These are phyloP conservation scores for Stephania yunnanensis DNA, from an alignment of 164 flowering plant genomes.

Conservation along the genomic window DNA sequence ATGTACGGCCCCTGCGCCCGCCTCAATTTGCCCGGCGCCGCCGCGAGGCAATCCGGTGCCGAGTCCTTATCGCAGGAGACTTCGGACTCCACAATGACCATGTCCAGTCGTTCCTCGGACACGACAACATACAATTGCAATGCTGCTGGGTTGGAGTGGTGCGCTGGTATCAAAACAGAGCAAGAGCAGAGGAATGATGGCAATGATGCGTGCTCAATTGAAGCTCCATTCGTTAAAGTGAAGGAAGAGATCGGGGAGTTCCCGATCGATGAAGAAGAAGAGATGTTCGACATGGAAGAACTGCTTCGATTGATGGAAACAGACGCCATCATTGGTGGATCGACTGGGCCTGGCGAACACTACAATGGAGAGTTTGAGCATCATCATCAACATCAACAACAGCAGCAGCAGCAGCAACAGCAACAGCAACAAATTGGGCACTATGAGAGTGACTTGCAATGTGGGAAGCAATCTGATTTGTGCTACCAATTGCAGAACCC, in stretches of 20 bases:
- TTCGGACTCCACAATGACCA: conserved; percentile 10
- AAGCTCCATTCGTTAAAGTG: neutral
- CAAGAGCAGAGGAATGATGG: too few relatives aligned
- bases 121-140: too few relatives aligned
- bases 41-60: neutral
- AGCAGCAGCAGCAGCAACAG: too few relatives aligned
- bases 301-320: conserved; percentile 22
- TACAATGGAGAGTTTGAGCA: neutral
- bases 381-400: too few relatives aligned
- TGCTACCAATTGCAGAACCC: conserved; percentile 34
- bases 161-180: too few relatives aligned
- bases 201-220: too few relatives aligned
- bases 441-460: neutral
- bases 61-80: conserved; percentile 5
- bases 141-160: too few relatives aligned
- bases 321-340: neutral
- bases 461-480: conserved; percentile 19
- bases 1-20: conserved; percentile 57
- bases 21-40: conserved; percentile 34
- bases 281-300: conserved; percentile 50
- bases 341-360: neutral
- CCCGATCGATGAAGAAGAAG: conserved; percentile 21
- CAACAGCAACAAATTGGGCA: neutral
- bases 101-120: conserved; percentile 13
- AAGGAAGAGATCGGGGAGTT: conserved; percentile 16